Evolutionary conservation across 441 rosid genomes (phyloP), one percentile per base, ranked within the genome.

Genomic region (Populus hybrid): DNA sequence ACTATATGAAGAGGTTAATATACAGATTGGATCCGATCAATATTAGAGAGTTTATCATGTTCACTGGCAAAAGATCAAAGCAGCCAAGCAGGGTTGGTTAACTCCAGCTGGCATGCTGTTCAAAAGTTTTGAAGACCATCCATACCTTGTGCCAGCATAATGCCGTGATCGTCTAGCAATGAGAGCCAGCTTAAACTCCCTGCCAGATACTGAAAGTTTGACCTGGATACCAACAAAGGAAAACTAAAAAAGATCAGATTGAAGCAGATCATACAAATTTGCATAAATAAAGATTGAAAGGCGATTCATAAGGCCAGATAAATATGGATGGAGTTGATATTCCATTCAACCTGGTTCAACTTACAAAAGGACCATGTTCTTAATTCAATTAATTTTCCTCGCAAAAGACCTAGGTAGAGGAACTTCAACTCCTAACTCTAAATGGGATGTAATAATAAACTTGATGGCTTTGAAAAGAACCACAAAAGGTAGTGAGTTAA

Each of bases 161-260:
- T 94, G 97, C 40, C 99, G 94, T 38, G 99, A 97, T 21, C 99
- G 92, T 84, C 99, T 93, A 9, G 99, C 98, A 64, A 97, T 94
- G 40, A 97, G 92, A 69, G 97, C 93, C 80, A 97, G 86, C 83
- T 84, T 90, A 78, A 97, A 87, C 75, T 88, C 92, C 78, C 88
- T 86, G 76, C 94, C 95, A 71, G 91, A 89, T 72, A 86, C 90
- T 33, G 92, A 90, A 69, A 91, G 89, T 26, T 85, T 87, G 83
- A 86, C 92, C 99, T 97, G 69, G 83, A 88, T 68, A 71, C 2
- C 78, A 50, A 69, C 59, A 53, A 24, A 31, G 64, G 36, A 38
- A 77, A 64, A 79, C 7, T 68, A 40, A 14, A 50, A 16, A 45
- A 28, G 18, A 66, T 71, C 64, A 64, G 23, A 56, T n/a, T 65